Conservation (phyloP, 768 basidiomycete genomes). For the Mrakia frigida region DNA sequence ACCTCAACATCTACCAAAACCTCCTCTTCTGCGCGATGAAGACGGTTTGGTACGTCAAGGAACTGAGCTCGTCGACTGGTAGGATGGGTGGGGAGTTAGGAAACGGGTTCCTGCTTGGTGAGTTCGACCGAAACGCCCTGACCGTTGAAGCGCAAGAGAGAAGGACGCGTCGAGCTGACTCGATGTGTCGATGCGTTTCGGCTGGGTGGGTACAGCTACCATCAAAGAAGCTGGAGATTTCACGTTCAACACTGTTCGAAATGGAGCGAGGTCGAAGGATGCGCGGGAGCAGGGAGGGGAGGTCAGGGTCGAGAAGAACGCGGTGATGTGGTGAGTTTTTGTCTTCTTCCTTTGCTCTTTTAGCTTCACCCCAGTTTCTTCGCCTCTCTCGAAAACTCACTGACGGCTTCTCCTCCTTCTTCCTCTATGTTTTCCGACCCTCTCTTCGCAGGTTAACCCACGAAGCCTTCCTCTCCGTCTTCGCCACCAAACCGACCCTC, state of each 20-base stretch:
- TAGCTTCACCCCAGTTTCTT: no score
- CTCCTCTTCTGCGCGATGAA: conserved; percentile 78
- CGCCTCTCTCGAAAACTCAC: no score
- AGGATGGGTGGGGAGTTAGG: conserved; percentile 8
- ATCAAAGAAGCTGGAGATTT: conserved; percentile 60
- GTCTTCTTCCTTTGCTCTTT: no score
- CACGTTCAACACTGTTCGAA: conserved; percentile 53
- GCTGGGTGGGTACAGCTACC: conserved; percentile 56
- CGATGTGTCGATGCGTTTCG: no score
- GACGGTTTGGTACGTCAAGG: conserved; percentile 70
- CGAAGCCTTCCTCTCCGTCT: conserved; percentile 67
- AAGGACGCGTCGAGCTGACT: not conserved
- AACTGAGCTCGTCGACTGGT: conserved; percentile 15
- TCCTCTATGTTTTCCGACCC: not conserved
- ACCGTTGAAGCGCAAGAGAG: not conserved
- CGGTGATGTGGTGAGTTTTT: conserved; percentile 57
- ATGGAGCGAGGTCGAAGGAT: conserved; percentile 49
- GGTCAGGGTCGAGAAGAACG: conserved; percentile 51
- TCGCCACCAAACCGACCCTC: conserved; percentile 53
- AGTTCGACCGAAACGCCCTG: not conserved
- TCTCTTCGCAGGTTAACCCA: conserved; percentile 62
- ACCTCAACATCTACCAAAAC: conserved; percentile 81
- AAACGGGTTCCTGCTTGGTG: conserved; percentile 22
- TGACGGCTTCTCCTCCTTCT: no score
- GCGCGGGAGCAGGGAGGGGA: conserved; percentile 46